These are phyloP conservation scores for Venturiaceae sp. DNA, from an alignment of 2,329 filamentous ascomycete species.

Conservation along the genomic window DNA sequence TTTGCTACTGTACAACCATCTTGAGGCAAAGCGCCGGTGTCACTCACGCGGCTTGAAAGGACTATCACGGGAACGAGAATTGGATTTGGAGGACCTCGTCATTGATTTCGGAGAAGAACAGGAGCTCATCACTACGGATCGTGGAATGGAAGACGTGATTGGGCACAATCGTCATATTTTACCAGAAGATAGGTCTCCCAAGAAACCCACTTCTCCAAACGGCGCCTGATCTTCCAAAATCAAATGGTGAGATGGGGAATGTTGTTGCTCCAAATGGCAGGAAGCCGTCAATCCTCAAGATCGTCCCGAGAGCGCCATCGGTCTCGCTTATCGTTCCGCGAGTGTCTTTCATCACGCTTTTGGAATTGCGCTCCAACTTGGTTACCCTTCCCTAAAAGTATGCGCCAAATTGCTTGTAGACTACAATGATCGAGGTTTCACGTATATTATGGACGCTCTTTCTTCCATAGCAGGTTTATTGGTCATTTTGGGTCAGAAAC, in stretches of 20 bases:
- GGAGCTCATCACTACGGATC: background rate
- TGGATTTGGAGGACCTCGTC: background rate
- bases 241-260: conserved; percentile 1
- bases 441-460: conserved; percentile 10
- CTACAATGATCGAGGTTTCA: conserved; percentile 11
- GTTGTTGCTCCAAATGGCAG: background rate
- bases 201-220: conserved; percentile 1
- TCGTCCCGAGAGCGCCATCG: background rate
- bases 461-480: conserved; percentile 11
- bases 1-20: too few species aligned
- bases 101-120: background rate
- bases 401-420: background rate
- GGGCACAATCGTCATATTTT: background rate
- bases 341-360: background rate
- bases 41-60: background rate
- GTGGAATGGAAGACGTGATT: background rate
- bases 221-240: background rate
- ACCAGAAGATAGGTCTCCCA: background rate
- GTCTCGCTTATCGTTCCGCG: too few species aligned
- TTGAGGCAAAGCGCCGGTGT: too few species aligned
- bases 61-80: background rate
- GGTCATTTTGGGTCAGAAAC: background rate
- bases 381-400: background rate
- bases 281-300: background rate
- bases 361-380: background rate